Evolutionary conservation across 495 filamentous ascomycete genomes (phyloP), one percentile per base, ranked within the genome.

Genomic region (Penicillium salamii): DNA sequence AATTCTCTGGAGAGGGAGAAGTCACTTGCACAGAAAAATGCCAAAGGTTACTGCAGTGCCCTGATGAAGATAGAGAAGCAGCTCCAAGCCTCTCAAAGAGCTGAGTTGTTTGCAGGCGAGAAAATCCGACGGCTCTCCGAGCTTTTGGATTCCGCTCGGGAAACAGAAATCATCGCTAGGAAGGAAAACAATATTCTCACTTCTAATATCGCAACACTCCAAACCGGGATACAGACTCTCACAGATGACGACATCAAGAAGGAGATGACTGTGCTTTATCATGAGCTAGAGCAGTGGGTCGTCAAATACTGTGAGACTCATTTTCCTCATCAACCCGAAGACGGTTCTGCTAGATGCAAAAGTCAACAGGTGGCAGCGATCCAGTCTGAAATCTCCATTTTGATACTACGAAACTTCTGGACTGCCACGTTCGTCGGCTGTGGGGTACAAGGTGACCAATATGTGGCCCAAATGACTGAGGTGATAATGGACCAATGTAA

Each of bases 131-230:
- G 21, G 14, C 28, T 14, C 5, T 28, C 28, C 11, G 38, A 50
- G 13, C 14, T 50, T 13, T 38, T 35, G 11, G 37, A 50, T 1
- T 11, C 24, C 7, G 14, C 28, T 20, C 2, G n/a, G 1, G 13
- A 28, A 7, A 19, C 23, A n/a, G 8, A 28, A 20, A 11, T 34
- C 8, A 31, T 2, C 17, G 14, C 8, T 19, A 23, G 19, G 12
- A 42, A 35, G 5, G 47, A 50, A 7, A 50, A 50, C 38, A 19
- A 40, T 5, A 33, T 50, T 19, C 38, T 50, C 5, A n/a, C 17
- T 6, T n/a, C 39, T 0, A 11, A 34, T 19, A n/a, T 50, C 9
- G 47, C 38, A 18, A 28, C 5, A 11, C 11, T 42, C 2, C 47
- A 50, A 35, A 3, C 26, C 17, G 37, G 28, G 19, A 19, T 20